Evolutionary conservation across 768 basidiomycete species (phyloP).

Genomic region (Leucocoprinus leucothites): DNA sequence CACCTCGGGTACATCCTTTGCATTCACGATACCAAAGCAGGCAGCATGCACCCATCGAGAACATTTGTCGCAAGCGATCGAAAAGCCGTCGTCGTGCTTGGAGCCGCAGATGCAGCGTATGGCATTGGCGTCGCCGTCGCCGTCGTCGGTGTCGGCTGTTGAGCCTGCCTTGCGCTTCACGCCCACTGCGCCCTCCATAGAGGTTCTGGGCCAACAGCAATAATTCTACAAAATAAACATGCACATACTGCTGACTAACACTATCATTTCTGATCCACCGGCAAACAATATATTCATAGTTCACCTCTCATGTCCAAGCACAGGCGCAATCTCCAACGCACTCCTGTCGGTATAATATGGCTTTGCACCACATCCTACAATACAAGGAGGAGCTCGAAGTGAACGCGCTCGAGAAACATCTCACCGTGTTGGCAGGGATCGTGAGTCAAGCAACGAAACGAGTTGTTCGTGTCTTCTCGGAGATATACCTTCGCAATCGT

Average conservation of each 20-base stretch:
- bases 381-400: too few species aligned
- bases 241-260: not conserved
- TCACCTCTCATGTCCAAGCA: too few species aligned
- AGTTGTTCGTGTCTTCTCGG: too few species aligned
- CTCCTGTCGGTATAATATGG: too few species aligned
- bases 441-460: too few species aligned
- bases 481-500: too few species aligned
- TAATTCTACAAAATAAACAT: not conserved
- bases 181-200: constrained; percentile 2
- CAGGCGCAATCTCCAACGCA: too few species aligned
- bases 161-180: constrained; percentile 9
- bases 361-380: too few species aligned
- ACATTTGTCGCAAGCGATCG: constrained; percentile 82
- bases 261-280: not conserved
- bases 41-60: constrained; percentile 81
- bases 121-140: constrained; percentile 27
- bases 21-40: constrained; percentile 65
- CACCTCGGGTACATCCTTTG: constrained; percentile 58
- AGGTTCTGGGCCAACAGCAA: not conserved
- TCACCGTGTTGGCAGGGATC: too few species aligned
- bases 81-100: constrained; percentile 77
- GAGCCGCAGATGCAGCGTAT: constrained; percentile 76
- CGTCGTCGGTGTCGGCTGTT: too few species aligned
- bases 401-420: too few species aligned
- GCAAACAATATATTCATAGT: too few species aligned